phyloP scores from a whole-genome alignment of 2,329 filamentous ascomycete species.

The Onygena corvina region DNA sequence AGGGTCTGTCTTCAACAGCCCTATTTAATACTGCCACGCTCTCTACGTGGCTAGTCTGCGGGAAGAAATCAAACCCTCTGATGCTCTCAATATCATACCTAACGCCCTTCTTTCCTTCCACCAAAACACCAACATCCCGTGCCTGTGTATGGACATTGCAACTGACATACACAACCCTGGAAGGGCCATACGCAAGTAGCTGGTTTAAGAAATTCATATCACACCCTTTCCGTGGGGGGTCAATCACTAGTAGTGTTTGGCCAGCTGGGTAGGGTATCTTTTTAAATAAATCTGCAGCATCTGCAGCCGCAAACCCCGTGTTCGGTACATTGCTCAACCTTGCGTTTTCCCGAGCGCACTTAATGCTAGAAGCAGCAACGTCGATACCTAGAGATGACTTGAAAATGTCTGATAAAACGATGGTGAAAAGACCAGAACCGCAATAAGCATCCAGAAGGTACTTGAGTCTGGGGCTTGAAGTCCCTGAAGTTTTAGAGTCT shows the following conservation, averaged over 20 bases:
- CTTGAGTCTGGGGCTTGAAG: slow-evolving; percentile 45
- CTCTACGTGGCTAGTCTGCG: slow-evolving; percentile 63
- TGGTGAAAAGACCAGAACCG: slow-evolving; percentile 91
- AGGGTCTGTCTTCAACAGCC: slow-evolving; percentile 14
- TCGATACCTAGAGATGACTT: slow-evolving; percentile 75
- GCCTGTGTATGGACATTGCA: slow-evolving; percentile 98
- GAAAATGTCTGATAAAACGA: slow-evolving; percentile 78
- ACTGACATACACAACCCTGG: slow-evolving; percentile 80
- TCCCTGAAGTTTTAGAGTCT: slow-evolving; percentile 20
- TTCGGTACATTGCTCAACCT: slow-evolving; percentile 60
- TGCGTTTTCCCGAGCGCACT: slow-evolving; percentile 67
- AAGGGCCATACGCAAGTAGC: slow-evolving; percentile 63
- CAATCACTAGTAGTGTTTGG: slow-evolving; percentile 85
- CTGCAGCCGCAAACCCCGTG: slow-evolving; percentile 77
- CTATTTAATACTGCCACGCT: slow-evolving; percentile 48
- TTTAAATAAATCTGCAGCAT: slow-evolving; percentile 72
- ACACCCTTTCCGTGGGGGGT: slow-evolving; percentile 93
- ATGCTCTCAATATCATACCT: slow-evolving; percentile 82
- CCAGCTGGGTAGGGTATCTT: slow-evolving; percentile 60
- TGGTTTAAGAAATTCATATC: slow-evolving; percentile 74
- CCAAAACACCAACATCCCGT: slow-evolving; percentile 76
- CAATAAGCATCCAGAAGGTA: slow-evolving; percentile 97
- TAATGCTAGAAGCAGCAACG: slow-evolving; percentile 67
- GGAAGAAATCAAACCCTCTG: slow-evolving; percentile 93
- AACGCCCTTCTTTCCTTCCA: slow-evolving; percentile 47